These are phyloP conservation scores for Vaccinium darrowii DNA, from an alignment of 148 eudicot species.

Conservation along the genomic window DNA sequence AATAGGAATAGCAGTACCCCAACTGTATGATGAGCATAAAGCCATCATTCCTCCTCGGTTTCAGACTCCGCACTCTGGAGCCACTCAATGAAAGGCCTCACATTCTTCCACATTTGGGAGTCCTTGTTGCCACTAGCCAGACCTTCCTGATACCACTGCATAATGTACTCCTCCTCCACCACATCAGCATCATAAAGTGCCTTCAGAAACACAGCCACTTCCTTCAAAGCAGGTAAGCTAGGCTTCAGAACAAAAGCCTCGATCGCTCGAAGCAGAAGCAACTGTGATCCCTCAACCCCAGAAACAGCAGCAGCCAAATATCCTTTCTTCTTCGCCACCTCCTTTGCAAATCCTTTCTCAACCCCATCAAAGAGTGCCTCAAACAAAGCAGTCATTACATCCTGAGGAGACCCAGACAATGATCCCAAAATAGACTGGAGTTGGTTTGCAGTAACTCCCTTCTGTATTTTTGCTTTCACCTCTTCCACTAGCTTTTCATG, in stretches of 20 bases:
- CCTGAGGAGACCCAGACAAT: slow-evolving; percentile 48
- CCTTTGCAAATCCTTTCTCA: slow-evolving; percentile 60
- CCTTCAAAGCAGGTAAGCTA: slow-evolving; percentile 57
- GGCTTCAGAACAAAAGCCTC: slow-evolving; percentile 63
- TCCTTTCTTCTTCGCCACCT: slow-evolving; percentile 45
- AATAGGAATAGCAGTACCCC: too few relatives aligned
- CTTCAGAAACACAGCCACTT: slow-evolving; percentile 66
- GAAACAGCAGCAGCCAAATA: slow-evolving; percentile 45
- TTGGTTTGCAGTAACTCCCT: slow-evolving; percentile 43
- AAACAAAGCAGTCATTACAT: slow-evolving; percentile 44
- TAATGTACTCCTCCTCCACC: slow-evolving; percentile 61
- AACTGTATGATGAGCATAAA: neutral
- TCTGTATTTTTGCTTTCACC: slow-evolving; percentile 45
- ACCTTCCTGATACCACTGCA: slow-evolving; percentile 66
- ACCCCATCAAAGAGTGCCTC: slow-evolving; percentile 57
- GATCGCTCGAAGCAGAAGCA: slow-evolving; percentile 50
- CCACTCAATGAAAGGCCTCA: slow-evolving; percentile 81
- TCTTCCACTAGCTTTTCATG: slow-evolving; percentile 34
- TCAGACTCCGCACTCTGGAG: slow-evolving; percentile 90
- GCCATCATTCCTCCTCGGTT: slow-evolving; percentile 46
- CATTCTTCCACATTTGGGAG: slow-evolving; percentile 63
- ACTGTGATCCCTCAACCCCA: slow-evolving; percentile 54
- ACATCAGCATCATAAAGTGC: slow-evolving; percentile 64
- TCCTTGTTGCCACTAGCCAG: slow-evolving; percentile 40
- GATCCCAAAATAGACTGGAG: slow-evolving; percentile 47